These are phyloP conservation scores for Simmondsia chinensis DNA, from an alignment of 148 eudicot genomes.

Conservation along the genomic window DNA sequence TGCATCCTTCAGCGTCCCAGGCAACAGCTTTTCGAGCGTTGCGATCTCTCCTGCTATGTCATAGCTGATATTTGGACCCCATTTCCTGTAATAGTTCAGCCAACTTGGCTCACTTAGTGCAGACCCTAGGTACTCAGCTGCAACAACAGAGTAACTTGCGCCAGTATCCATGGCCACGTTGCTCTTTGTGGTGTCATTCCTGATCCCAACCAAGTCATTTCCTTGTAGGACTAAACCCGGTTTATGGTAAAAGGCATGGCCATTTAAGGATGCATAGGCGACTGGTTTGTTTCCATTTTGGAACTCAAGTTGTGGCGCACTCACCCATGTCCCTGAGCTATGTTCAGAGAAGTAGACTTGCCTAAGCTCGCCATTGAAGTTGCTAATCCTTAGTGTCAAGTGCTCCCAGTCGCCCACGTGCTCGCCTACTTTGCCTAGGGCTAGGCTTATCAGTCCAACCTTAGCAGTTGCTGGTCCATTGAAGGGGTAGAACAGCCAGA, in stretches of 20 bases:
- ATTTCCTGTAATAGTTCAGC: slow-evolving; percentile 23
- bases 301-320: slow-evolving; percentile 18
- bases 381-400: slow-evolving; percentile 26
- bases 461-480: slow-evolving; percentile 33
- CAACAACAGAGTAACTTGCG: slow-evolving; percentile 11
- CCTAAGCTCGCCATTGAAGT: slow-evolving; percentile 20
- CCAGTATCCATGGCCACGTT: slow-evolving; percentile 16
- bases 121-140: slow-evolving; percentile 12
- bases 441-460: slow-evolving; percentile 14
- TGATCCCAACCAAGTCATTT: slow-evolving; percentile 1
- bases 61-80: slow-evolving; percentile 26
- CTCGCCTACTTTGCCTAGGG: slow-evolving; percentile 24
- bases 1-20: slow-evolving; percentile 6
- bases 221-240: slow-evolving; percentile 30
- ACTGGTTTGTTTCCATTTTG: slow-evolving; percentile 14
- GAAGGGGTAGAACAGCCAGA: slow-evolving; percentile 35
- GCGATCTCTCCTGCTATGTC: slow-evolving; percentile 15
- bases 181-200: slow-evolving; percentile 25
- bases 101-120: slow-evolving; percentile 19
- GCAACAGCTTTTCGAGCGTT: slow-evolving; percentile 6
- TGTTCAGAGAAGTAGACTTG: slow-evolving; percentile 28
- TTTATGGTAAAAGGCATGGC: slow-evolving; percentile 24
- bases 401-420: slow-evolving; percentile 45
- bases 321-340: slow-evolving; percentile 24
- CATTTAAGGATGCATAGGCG: slow-evolving; percentile 22